Evolutionary conservation across 2,329 filamentous ascomycete species (phyloP).

Genomic region (Chaetothyriales sp.): DNA sequence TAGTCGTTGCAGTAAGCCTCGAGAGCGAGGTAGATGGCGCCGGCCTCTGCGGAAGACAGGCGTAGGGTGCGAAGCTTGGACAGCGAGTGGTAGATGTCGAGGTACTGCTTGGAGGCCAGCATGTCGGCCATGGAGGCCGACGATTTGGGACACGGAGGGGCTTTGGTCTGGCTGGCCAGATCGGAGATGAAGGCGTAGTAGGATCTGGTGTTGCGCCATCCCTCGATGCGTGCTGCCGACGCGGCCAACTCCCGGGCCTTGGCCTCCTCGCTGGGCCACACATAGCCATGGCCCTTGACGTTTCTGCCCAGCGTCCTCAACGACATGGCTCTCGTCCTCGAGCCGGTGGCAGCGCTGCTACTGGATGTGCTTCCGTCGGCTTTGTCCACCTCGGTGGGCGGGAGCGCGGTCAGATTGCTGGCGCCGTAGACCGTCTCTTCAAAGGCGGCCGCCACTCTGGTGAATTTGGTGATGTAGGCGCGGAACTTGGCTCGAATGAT

Average conservation of each 20-base stretch:
- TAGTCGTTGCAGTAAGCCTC: constrained; percentile 63
- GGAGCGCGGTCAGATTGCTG: constrained; percentile 68
- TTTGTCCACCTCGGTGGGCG: constrained; percentile 48
- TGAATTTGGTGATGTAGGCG: constrained; percentile 89
- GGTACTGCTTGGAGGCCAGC: constrained; percentile 50
- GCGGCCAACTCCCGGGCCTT: constrained; percentile 79
- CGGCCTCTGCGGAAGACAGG: constrained; percentile 59
- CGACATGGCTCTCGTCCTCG: constrained; percentile 10
- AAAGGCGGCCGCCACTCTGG: constrained; percentile 79
- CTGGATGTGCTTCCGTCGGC: constrained; percentile 32
- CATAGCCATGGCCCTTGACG: constrained; percentile 76
- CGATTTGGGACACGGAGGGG: constrained; percentile 27
- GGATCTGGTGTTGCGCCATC: constrained; percentile 87
- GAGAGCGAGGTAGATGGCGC: constrained; percentile 74
- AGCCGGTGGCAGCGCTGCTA: background rate
- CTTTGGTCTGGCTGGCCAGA: constrained; percentile 25
- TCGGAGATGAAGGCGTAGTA: constrained; percentile 92
- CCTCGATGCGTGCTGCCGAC: constrained; percentile 85
- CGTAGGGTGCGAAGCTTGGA: constrained; percentile 77
- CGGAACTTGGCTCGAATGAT: constrained; percentile 87
- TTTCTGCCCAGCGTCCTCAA: constrained; percentile 11
- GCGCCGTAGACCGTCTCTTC: constrained; percentile 93
- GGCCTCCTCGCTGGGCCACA: constrained; percentile 73
- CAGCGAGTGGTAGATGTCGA: constrained; percentile 84
- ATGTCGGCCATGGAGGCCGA: constrained; percentile 40